Evolutionary conservation across 202 grass and related monocot species (phyloP).

Genomic region (Saccharum hybrid): DNA sequence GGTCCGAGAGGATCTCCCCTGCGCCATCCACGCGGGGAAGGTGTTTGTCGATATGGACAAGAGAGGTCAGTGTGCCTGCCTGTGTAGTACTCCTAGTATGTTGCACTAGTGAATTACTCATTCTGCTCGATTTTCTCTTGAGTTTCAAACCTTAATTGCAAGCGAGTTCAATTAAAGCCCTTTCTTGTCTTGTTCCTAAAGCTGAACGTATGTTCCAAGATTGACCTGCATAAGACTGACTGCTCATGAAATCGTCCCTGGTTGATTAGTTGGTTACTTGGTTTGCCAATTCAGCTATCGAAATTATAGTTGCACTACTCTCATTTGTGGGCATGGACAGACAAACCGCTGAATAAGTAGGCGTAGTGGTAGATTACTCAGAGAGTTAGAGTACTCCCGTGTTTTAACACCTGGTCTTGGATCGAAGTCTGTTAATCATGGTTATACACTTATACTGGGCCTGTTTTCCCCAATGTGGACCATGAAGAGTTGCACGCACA

Average conservation of each 20-base stretch:
- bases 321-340: background rate
- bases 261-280: background rate
- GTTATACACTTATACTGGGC: background rate
- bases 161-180: background rate
- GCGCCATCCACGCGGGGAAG: slow-evolving; percentile 47
- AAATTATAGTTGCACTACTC: background rate
- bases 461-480: slow-evolving; percentile 13
- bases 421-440: slow-evolving; percentile 32
- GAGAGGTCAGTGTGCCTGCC: slow-evolving; percentile 63
- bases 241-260: background rate
- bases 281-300: background rate
- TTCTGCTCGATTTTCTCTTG: background rate
- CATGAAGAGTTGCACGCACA: background rate
- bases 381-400: background rate
- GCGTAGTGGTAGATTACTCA: background rate
- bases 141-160: slow-evolving; percentile 17
- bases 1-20: slow-evolving; percentile 58
- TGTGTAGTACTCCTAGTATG: background rate
- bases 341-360: slow-evolving; percentile 5
- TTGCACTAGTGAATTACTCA: background rate
- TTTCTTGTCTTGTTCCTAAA: background rate
- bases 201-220: slow-evolving; percentile 9
- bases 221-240: background rate
- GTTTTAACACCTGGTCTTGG: background rate
- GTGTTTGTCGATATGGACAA: slow-evolving; percentile 67